Evolutionary conservation across 768 basidiomycete genomes (phyloP).

Genomic region (Podaxis sp.): DNA sequence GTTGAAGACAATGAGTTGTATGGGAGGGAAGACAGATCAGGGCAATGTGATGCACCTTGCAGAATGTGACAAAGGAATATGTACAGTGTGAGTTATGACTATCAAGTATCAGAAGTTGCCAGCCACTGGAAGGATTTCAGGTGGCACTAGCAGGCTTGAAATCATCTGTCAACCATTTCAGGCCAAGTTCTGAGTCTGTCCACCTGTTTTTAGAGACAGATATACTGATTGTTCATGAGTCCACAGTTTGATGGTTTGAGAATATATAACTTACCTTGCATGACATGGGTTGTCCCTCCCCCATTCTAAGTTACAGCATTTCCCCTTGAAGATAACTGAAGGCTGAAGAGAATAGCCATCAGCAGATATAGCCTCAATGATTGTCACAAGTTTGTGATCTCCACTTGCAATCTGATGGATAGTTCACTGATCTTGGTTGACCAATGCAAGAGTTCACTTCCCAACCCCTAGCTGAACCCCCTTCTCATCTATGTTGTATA

Average conservation of each 20-base stretch:
- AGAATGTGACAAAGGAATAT: slow-evolving; percentile 26
- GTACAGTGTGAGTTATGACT: slow-evolving; percentile 38
- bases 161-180: slow-evolving; percentile 30
- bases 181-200: slow-evolving; percentile 19
- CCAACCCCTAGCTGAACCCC: slow-evolving; percentile 13
- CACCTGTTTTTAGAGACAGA: no score
- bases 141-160: slow-evolving; percentile 29
- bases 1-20: slow-evolving; percentile 36
- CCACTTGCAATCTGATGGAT: neutral
- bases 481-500: slow-evolving; percentile 18
- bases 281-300: slow-evolving; percentile 25
- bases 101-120: slow-evolving; percentile 35
- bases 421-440: neutral
- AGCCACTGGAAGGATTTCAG: slow-evolving; percentile 18
- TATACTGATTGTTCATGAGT: no score
- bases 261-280: slow-evolving; percentile 23
- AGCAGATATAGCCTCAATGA: slow-evolving; percentile 42
- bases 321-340: slow-evolving; percentile 37
- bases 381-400: slow-evolving; percentile 32
- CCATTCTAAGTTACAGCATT: slow-evolving; percentile 22
- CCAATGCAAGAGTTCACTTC: neutral
- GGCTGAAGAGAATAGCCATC: slow-evolving; percentile 36
- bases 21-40: slow-evolving; percentile 36
- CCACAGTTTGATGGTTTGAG: no score
- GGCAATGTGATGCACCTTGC: slow-evolving; percentile 26